Base-by-base conservation (phyloP, 495 filamentous ascomycete genomes). In the Penicillium salamii region DNA sequence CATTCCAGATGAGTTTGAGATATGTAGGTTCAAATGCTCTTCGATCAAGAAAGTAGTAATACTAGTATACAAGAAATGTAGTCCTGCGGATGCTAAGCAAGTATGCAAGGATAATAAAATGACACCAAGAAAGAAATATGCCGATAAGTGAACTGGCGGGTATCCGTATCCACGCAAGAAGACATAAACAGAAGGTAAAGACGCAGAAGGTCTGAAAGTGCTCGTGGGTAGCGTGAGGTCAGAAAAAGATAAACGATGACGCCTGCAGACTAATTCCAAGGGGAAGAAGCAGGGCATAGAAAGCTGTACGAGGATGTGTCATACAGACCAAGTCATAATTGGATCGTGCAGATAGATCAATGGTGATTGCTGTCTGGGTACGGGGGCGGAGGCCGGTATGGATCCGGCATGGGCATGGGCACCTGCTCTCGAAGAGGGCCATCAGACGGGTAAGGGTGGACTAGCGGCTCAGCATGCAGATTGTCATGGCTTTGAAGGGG, bases 321-420 rank as follows among this genome's bases (percentile, higher is more conserved):
- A 53, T 20, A 50, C 11, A 50, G 20, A 33, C 42, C 15, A 12
- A 49, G 8, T 44, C 37, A 41, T 45, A 17, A 44, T 19, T 42
- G 33, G 36, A 39, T 54, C 45, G 50, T 57, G n/a, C 28, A 46
- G 41, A 42, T 28, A 11, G 35, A 19, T 58, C 52, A 62, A 55
- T 34, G 44, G 33, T 51, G 61, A 20, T 56, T 48, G 33, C 38
- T 51, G 38, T 64, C 61, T 20, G 66, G 61, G 15, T 61, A 61
- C 0, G 56, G 60, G n/a, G 66, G 55, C 32, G 66, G 56, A 18
- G 66, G 63, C 39, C 61, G 58, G 40, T 68, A 69, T 2, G 61
- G 46, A 20, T 71, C 68, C 7, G 66, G 65, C 28, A 73, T 54
- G 34, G 70, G 68, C 26, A 73, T 70, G 7, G 70, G 70, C 0